A percentile compares a stretch with the other conserved stretches of the same genome.
These are phyloP conservation scores for Alternaria infectoria DNA, from an alignment of 2,329 filamentous ascomycete genomes.

Conservation along the genomic window DNA sequence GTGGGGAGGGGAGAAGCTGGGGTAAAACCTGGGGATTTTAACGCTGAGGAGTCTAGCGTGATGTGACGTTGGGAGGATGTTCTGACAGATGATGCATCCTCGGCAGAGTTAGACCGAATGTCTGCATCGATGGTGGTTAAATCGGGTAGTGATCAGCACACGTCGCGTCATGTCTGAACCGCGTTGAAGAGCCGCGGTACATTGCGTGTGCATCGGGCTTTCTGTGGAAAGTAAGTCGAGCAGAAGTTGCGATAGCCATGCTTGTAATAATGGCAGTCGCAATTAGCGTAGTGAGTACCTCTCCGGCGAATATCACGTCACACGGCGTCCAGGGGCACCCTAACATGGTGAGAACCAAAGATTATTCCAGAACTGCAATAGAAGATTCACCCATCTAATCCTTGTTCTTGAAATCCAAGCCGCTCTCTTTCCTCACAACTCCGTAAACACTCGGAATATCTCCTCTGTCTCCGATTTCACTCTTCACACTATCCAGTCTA, in stretches of 20 bases:
- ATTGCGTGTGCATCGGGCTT: background rate
- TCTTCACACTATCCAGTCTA: conserved; percentile 71
- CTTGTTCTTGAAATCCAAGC: conserved; percentile 70
- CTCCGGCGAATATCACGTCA: background rate
- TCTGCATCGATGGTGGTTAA: background rate
- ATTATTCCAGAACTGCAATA: background rate
- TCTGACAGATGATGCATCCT: conserved; percentile 13
- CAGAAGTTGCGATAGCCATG: background rate
- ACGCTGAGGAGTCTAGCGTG: conserved; percentile 4
- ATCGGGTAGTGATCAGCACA: conserved; percentile 13
- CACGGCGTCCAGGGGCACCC: background rate
- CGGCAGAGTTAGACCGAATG: conserved; percentile 25
- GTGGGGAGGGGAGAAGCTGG: conserved; percentile 24
- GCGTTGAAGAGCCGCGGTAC: background rate
- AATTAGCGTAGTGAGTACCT: conserved; percentile 1
- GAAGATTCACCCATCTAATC: conserved; percentile 3
- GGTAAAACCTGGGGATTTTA: conserved; percentile 27
- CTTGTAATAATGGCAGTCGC: background rate
- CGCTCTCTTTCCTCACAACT: conserved; percentile 74
- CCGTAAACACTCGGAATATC: conserved; percentile 87
- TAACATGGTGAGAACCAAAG: background rate
- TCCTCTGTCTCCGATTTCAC: conserved; percentile 71
- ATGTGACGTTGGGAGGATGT: conserved; percentile 15
- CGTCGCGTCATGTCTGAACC: background rate
- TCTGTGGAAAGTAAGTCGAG: conserved; percentile 2